Percentiles rank a stretch among this genome's conserved stretches.
These are phyloP conservation scores for Kurtzmaniella quercitrusa DNA, from an alignment of 1,139 yeast genomes.

Conservation along the genomic window DNA sequence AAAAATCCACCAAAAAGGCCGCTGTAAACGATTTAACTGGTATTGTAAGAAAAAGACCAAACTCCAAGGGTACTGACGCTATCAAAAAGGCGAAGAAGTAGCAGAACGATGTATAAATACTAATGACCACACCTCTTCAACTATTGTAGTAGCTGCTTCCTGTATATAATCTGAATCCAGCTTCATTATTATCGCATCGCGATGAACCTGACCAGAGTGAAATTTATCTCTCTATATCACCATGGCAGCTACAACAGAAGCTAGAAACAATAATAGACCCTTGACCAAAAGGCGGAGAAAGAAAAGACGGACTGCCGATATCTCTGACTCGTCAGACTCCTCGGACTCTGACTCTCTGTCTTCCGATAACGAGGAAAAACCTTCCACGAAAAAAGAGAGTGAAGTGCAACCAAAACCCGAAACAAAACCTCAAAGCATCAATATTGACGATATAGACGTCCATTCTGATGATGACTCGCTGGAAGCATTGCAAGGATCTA, in stretches of 20 bases:
- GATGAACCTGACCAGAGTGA: not conserved
- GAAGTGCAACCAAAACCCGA: slow-evolving; percentile 3
- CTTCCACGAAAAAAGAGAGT: slow-evolving; percentile 12
- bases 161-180: not conserved
- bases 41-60: not conserved
- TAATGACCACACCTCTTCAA: not conserved
- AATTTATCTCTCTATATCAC: not conserved
- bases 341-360: slow-evolving; percentile 30
- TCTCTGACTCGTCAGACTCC: slow-evolving; percentile 44
- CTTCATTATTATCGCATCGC: slow-evolving; percentile 2
- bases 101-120: not conserved
- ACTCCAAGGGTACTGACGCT: slow-evolving; percentile 1
- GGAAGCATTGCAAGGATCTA: slow-evolving; percentile 8
- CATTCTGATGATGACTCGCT: slow-evolving; percentile 35
- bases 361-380: slow-evolving; percentile 14
- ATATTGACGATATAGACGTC: slow-evolving; percentile 32
- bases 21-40: not conserved
- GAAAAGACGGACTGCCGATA: slow-evolving; percentile 76
- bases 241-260: not conserved
- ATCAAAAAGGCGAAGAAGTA: slow-evolving; percentile 11
- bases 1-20: slow-evolving; percentile 18
- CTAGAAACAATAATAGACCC: slow-evolving; percentile 3
- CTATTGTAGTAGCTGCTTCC: not conserved
- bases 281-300: slow-evolving; percentile 48
- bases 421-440: slow-evolving; percentile 15